Evolutionary conservation across 176 grass and related monocot species (phyloP), one percentile per base, ranked within the genome.

Genomic region (Oryza nivara): DNA sequence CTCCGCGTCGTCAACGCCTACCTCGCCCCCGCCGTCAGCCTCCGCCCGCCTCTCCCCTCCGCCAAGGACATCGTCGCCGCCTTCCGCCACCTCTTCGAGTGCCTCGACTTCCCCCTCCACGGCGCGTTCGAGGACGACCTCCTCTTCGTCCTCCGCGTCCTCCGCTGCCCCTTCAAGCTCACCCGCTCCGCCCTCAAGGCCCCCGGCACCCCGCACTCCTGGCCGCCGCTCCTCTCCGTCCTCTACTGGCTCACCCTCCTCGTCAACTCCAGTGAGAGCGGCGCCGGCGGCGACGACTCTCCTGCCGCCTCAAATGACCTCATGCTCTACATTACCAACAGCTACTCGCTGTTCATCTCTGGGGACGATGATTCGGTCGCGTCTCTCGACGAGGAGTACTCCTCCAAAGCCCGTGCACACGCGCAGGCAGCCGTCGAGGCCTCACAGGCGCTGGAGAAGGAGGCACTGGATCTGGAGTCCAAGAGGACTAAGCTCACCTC

Each of bases 171-270:
- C 5, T 25, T 77, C 61, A 96, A 91, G 78, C 81, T 94, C 67
- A 89, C 82, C 51, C 79, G 85, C 38, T 98, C 96, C 41, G 88
- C 89, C 3, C 93, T 99, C 52, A 92, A 94, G 48, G 89, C 88
- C 46, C 93, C 96, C 12, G 86, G 93, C 35, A 94, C 93, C 49
- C 96, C 93, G 82, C 96, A 94, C 75, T 77, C 83, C 8, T 96
- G 96, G 96, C 96, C 96, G 6, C 79, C 83, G 2, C 79, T 94
- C 78, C 86, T 96, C n/a, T 85, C 93, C 47, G 84, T 88, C 70
- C 93, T 99, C 13, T 75, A 93, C 52, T 96, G 96, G 96, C 89
- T 99, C 26, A 89, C 92, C 10, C 72, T 88, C 44, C 81, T 96
- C 77, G 88, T 65, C 23, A 36, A 72, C 25, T 22, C 68, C 38